Percentiles rank a stretch among this genome's conserved stretches.
Evolutionary conservation across 768 basidiomycete genomes (phyloP).

Genomic region (Nidularia pulvinata): DNA sequence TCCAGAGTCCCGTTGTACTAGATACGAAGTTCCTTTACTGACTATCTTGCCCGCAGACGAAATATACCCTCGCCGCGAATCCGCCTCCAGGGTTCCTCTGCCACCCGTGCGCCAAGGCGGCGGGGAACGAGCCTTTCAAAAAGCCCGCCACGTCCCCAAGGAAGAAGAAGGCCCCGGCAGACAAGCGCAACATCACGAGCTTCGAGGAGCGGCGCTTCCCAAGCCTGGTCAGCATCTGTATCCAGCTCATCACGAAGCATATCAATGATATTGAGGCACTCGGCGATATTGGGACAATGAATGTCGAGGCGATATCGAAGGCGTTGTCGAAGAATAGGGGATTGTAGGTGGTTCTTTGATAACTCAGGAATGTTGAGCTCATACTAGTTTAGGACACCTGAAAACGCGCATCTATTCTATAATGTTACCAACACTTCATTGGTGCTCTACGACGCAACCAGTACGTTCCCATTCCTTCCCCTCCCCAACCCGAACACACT

Average conservation of each 20-base stretch:
- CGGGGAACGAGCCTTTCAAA: slow-evolving; percentile 86
- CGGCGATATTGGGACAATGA: slow-evolving; percentile 85
- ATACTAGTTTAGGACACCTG: slow-evolving; percentile 51
- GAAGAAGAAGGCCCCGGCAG: slow-evolving; percentile 62
- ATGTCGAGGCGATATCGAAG: slow-evolving; percentile 83
- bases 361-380: slow-evolving; percentile 3
- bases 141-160: slow-evolving; percentile 50
- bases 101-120: slow-evolving; percentile 77
- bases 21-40: background rate
- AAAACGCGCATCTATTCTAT: slow-evolving; percentile 88
- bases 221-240: slow-evolving; percentile 77
- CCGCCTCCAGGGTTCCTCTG: slow-evolving; percentile 82
- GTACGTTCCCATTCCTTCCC: slow-evolving; percentile 41
- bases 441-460: slow-evolving; percentile 86
- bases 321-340: slow-evolving; percentile 80
- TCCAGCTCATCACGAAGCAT: slow-evolving; percentile 82
- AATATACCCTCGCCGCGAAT: slow-evolving; percentile 79
- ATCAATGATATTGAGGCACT: slow-evolving; percentile 90
- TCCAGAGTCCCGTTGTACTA: background rate
- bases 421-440: slow-evolving; percentile 65
- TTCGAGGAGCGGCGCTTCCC: slow-evolving; percentile 74
- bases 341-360: slow-evolving; percentile 54
- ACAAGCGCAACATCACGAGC: slow-evolving; percentile 65
- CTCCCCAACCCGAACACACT: background rate
- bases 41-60: slow-evolving; percentile 51